These are phyloP conservation scores for Tricholoma sp. DNA, from an alignment of 768 basidiomycete genomes.

Conservation along the genomic window DNA sequence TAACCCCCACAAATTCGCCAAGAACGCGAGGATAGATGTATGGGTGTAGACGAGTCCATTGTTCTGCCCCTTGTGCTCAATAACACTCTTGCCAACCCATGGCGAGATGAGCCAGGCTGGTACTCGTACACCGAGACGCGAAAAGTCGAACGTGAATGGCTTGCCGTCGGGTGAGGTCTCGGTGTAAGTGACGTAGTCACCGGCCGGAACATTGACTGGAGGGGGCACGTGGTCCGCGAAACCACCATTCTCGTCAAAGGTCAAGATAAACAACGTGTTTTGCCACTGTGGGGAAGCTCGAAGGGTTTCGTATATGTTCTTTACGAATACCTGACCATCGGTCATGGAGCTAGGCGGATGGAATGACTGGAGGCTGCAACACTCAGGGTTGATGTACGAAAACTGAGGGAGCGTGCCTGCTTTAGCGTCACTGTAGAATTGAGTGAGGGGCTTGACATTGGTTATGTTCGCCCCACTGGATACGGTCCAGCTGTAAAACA, in stretches of 20 bases:
- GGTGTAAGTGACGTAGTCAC: conserved; percentile 24
- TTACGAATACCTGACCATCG: conserved; percentile 22
- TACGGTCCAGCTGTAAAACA: conserved; percentile 18
- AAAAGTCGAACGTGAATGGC: conserved; percentile 20
- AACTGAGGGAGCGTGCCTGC: conserved; percentile 22
- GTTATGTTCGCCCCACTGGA: conserved; percentile 10
- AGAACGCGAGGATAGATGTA: conserved; percentile 8
- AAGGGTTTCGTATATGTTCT: conserved; percentile 26
- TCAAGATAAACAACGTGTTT: conserved; percentile 25
- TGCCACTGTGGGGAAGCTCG: conserved; percentile 23
- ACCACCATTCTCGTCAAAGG: conserved; percentile 28
- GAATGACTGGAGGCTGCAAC: conserved; percentile 21
- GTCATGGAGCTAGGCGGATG: conserved; percentile 21
- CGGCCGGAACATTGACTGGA: conserved; percentile 17
- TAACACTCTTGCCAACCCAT: conserved; percentile 15
- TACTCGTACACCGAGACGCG: conserved; percentile 24
- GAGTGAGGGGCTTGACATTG: conserved; percentile 19
- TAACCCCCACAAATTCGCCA: conserved; percentile 10
- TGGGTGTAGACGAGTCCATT: conserved; percentile 6
- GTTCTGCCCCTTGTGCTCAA: conserved; percentile 22
- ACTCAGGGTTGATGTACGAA: conserved; percentile 23
- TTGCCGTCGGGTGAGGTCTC: conserved; percentile 18
- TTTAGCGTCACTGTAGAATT: conserved; percentile 24
- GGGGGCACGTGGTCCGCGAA: conserved; percentile 29
- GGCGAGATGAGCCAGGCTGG: conserved; percentile 21